Base-by-base conservation (phyloP, 352 stramenopile genomes). In the Globisporangium yorkense region DNA sequence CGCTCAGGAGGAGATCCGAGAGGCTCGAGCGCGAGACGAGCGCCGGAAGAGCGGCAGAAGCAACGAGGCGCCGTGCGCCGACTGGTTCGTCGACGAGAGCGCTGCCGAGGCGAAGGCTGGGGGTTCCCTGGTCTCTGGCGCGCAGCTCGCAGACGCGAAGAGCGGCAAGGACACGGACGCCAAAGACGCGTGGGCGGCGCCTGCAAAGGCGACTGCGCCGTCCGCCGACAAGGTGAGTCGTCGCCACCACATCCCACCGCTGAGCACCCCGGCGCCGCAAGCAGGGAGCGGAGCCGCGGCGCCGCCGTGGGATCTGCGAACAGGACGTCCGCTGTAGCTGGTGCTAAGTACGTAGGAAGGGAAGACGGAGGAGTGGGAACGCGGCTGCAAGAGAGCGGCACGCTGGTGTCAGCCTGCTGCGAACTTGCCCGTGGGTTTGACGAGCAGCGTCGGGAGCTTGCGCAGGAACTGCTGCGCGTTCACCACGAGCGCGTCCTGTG, bases 401-500 rank as follows among this genome's bases (percentile, higher is more conserved):
- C 21, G 21, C 21, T 24, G 21, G 21, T 24, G 21, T 24, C 21
- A 24, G 21, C 21, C 21, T 24, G 21, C 21, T 24, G 37, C 3
- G 29, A 70, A 75, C 39, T 79, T 71, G 6, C 80, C 75, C 31
- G 64, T 73, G 20, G 77, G 77, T 16, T 69, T 72, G 31, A 86
- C 20, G 10, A 89, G 47, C 24, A 88, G 39, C 13, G 72, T 86
- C 37, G 68, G 67, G 10, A 89, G 60, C 13, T 53, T 65, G 7
- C 58, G 51, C 2, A 88, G 41, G 8, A 88, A 75, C 54, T 81
- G 67, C 2, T 56, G 48, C 5, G 44, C 63, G 45, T 79, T 74
- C 5, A 88, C 49, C 66, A 84, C 66, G 61, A 87, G 71, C 13
- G 71, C 70, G 47, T 89, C 80, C 31, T 87, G 73, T 4, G 74